Evolutionary conservation across 352 stramenopile species (phyloP), one percentile per base, ranked within the genome.

Genomic region (Aphanomyces invadans): DNA sequence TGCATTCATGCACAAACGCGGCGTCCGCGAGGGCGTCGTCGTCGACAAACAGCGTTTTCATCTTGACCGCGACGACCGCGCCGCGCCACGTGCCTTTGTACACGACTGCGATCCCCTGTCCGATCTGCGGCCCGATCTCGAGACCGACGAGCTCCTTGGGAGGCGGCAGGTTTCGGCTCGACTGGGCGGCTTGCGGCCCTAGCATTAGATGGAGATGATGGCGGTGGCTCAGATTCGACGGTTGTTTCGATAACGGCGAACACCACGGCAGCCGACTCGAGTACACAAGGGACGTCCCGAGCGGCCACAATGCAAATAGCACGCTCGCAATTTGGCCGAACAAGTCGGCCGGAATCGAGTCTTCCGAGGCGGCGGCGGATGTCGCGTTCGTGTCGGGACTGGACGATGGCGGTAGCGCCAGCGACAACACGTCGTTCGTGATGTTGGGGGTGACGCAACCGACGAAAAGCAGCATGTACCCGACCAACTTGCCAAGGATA

Each of bases 11-110:
- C 45, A 91, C 80, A 56, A 94, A 90, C 49, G 89, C 81, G 2
- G 21, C 11, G 7, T 78, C 80, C 25, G 87, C 74, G 21, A 86
- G 80, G 0, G 71, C 70, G 51, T 73, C 78, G 61, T 94, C 82
- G 60, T 61, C 48, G 45, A 90, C 68, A 62, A 92, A 72, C 21
- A 94, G 74, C 42, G 80, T 78, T 68, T 89, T 88, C 81, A 91
- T 93, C 78, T 99, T 99, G 38, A 97, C 90, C 4, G 96, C 96
- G 11, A 99, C 95, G 44, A 97, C 80, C 2, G 92, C 97, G 31
- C 95, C 95, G 32, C 92, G 82, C 96, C 96, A 99, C 63, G 89
- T 96, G 70, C 92, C 97, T 32, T 90, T 89, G 73, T 98, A 97
- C 60, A 99, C 97, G 17, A 94, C 85, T 3, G 85, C 85, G 21